Base-by-base conservation (phyloP, 345 rosid species). In the Eutrema japonicum region DNA sequence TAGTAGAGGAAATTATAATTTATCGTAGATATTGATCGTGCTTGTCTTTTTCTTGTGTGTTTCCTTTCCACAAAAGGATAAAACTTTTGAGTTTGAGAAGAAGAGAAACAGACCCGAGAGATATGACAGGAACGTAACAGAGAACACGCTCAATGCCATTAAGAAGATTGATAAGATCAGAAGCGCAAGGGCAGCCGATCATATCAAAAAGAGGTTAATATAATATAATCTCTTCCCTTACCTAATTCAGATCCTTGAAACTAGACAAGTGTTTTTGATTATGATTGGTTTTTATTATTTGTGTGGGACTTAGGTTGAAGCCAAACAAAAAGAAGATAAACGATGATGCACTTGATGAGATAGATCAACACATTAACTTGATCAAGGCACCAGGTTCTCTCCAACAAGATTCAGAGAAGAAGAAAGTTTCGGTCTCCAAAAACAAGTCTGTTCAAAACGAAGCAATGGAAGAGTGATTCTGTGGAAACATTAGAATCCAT, bases 51-150 rank as follows among this genome's bases (percentile, higher is more conserved):
- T 52, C 68, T 12, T 71, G n/a, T 26, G 4, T 67, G 51, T 72
- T 53, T 53, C 33, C 65, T 42, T 52, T 52, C 13, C 66, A 0
- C 50, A 27, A 55, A 85, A 79, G 98, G 99, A 96, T 82, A 75
- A 83, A 10, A 92, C 99, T 16, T 92, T 92, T 65, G 99, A 92
- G 80, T 88, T 96, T 78, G 97, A 96, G 83, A 90, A 94, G 83
- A 92, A 89, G 84, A 84, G 98, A 48, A 96, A 96, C 79, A 85
- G 95, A 83, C 97, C 98, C 3, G 98, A 90, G 84, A 89, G 99
- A 80, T 92, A 90, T 38, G 96, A 96, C 77, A 86, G 99, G 75
- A 96, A 82, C 80, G 67, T 89, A 29, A 81, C 90, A 1, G 89
- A 84, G 82, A 78, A 83, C 40, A 92, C 96, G 7, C 73, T 90